Evolutionary conservation across 768 basidiomycete genomes (phyloP).

Genomic region (Lactarius evosmus): DNA sequence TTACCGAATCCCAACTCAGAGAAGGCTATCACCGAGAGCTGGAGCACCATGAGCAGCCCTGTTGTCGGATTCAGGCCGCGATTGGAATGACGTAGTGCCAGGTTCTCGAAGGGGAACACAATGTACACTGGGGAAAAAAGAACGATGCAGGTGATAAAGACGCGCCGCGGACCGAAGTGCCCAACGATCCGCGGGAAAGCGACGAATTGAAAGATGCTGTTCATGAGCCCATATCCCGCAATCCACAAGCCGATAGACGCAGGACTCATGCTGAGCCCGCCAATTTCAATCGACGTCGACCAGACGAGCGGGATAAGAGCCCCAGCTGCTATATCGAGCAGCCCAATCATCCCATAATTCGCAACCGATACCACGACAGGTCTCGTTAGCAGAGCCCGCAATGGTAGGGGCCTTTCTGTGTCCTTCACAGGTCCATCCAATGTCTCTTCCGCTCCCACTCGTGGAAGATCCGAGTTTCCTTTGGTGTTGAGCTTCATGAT

Average conservation of each 20-base stretch:
- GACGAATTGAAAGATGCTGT: conserved; percentile 39
- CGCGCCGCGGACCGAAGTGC: conserved; percentile 37
- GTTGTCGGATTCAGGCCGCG: not conserved
- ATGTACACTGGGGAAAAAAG: conserved; percentile 30
- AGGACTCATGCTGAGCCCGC: conserved; percentile 40
- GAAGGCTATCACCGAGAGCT: conserved; percentile 12
- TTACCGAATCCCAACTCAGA: conserved; percentile 18
- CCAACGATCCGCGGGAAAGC: conserved; percentile 40
- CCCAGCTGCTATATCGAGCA: conserved; percentile 41
- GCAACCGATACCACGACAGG: conserved; percentile 42
- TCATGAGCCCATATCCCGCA: conserved; percentile 37
- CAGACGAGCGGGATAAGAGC: conserved; percentile 47
- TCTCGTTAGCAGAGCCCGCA: conserved; percentile 36
- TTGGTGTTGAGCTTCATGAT: not conserved
- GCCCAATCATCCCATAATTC: conserved; percentile 43
- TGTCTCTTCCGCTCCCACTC: not conserved
- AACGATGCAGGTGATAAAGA: conserved; percentile 32
- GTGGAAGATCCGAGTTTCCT: not conserved
- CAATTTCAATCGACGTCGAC: conserved; percentile 41
- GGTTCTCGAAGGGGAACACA: conserved; percentile 34
- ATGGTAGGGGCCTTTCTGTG: conserved; percentile 26
- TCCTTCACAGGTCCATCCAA: not conserved
- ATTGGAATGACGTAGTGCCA: not conserved
- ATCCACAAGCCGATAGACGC: conserved; percentile 40
- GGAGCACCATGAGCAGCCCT: conserved; percentile 7